Evolutionary conservation across 2,329 filamentous ascomycete genomes (phyloP).

Genomic region (Thielaviopsis euricoi): DNA sequence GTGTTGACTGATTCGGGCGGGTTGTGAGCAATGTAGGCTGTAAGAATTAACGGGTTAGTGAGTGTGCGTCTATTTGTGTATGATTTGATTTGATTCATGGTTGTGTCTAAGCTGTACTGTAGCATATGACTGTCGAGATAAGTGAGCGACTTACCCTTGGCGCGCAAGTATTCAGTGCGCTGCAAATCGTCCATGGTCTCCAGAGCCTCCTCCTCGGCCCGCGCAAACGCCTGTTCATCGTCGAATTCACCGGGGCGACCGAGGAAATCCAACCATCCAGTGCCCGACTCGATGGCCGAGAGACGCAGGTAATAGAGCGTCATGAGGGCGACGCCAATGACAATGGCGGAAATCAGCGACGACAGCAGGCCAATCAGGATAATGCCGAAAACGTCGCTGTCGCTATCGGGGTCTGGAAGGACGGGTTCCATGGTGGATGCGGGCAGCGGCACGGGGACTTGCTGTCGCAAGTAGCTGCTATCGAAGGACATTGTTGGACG

Average conservation of each 20-base stretch:
- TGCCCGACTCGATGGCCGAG: slow-evolving; percentile 4
- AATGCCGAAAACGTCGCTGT: slow-evolving; percentile 12
- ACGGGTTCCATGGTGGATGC: too few relatives aligned
- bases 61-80: too few relatives aligned
- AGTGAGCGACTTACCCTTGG: slow-evolving; percentile 53
- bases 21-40: slow-evolving; percentile 87
- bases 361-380: slow-evolving; percentile 75
- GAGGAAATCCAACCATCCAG: slow-evolving; percentile 56
- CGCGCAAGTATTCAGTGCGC: slow-evolving; percentile 76
- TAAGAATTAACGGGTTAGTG: not conserved
- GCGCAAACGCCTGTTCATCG: slow-evolving; percentile 85
- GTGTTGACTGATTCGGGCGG: slow-evolving; percentile 90
- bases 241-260: slow-evolving; percentile 91
- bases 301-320: slow-evolving; percentile 56
- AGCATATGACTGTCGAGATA: too few relatives aligned
- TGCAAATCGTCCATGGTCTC: slow-evolving; percentile 92
- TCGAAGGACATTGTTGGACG: too few relatives aligned
- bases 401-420: slow-evolving; percentile 3
- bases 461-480: too few relatives aligned
- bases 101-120: too few relatives aligned
- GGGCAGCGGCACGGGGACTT: too few relatives aligned
- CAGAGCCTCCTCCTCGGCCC: slow-evolving; percentile 87
- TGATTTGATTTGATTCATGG: too few relatives aligned
- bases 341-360: slow-evolving; percentile 66
- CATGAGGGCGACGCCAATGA: slow-evolving; percentile 42